Base-by-base conservation (phyloP, 2,329 filamentous ascomycete genomes). In the Hymenoscyphus scutula region DNA sequence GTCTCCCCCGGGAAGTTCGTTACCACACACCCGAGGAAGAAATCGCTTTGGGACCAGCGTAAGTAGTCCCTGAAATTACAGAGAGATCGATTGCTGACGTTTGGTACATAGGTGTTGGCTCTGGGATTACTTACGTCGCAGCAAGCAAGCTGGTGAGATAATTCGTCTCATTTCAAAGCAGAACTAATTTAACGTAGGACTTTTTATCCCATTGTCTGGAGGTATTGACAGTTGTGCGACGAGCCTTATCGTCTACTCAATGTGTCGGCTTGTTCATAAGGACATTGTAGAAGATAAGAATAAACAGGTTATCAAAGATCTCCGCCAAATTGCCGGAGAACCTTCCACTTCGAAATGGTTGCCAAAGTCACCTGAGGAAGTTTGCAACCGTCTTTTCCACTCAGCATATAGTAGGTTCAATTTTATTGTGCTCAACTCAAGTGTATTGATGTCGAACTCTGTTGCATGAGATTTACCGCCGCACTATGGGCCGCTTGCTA, bases 11-110 rank as follows among this genome's bases (percentile, higher is more conserved):
- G 25, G 77, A 77, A 41, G 10, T 38, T 56, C 54, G 38, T n/a
- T 84, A 84, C 64, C 84, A 89, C 69, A 75, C 77, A 0, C 85
- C 86, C 0, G 87, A 89, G 69, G 86, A 90, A 69, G 87, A 89
- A 71, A 89, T 91, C 63, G 84, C 84, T 1, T 75, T 61, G 3
- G 59, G 59, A 8, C 59, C 59, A 53, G 60, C 53, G 13, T 48
- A 11, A 23, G 41, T 23, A 25, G 23, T 23, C 11, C 23, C 7
- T 19, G 1, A 5, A 11, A 3, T 34, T 48, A 3, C 19, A 23
- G 6, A 4, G 11, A 23, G n/a, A 17, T 5, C 3, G 11, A 5
- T 25, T 48, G 19, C 41, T 48, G n/a, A 48, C 8, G 23, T 10
- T 23, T 48, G 5, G 11, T 23, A 34, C 15, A n/a, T 48, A 48